phyloP scores from a whole-genome alignment of 805 yeast genomes.

The Saccharomyces jurei region DNA sequence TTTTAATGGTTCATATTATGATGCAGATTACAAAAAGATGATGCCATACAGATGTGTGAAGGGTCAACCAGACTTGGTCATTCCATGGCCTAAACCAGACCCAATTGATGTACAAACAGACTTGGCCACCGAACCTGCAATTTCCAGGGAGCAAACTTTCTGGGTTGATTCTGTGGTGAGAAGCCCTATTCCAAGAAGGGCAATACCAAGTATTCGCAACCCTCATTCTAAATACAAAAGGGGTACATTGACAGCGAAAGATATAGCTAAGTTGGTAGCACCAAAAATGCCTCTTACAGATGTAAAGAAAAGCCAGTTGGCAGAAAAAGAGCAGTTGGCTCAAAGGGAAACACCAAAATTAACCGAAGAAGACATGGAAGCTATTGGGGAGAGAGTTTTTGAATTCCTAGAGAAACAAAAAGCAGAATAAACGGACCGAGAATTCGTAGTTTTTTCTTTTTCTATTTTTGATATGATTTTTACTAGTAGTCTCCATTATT shows the following conservation, averaged over 20 bases:
- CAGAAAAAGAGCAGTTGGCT: constrained; percentile 43
- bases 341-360: constrained; percentile 34
- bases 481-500: background rate
- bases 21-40: constrained; percentile 60
- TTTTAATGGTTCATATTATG: constrained; percentile 64
- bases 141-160: constrained; percentile 64
- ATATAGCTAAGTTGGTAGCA: constrained; percentile 52
- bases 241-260: constrained; percentile 53
- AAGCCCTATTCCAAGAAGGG: constrained; percentile 62
- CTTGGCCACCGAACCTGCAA: constrained; percentile 47
- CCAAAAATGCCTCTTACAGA: constrained; percentile 74
- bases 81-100: constrained; percentile 87
- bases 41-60: constrained; percentile 72
- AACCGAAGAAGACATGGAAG: constrained; percentile 36
- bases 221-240: constrained; percentile 62
- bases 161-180: constrained; percentile 59
- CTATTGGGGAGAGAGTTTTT: constrained; percentile 37
- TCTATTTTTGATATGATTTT: background rate
- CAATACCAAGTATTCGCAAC: constrained; percentile 63
- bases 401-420: constrained; percentile 27
- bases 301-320: constrained; percentile 51
- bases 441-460: background rate
- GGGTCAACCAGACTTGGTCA: constrained; percentile 56
- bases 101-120: constrained; percentile 42
- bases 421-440: constrained; percentile 10